Base-by-base conservation (phyloP, 108 stramenopile genomes). In the Skeletonema grethae region DNA sequence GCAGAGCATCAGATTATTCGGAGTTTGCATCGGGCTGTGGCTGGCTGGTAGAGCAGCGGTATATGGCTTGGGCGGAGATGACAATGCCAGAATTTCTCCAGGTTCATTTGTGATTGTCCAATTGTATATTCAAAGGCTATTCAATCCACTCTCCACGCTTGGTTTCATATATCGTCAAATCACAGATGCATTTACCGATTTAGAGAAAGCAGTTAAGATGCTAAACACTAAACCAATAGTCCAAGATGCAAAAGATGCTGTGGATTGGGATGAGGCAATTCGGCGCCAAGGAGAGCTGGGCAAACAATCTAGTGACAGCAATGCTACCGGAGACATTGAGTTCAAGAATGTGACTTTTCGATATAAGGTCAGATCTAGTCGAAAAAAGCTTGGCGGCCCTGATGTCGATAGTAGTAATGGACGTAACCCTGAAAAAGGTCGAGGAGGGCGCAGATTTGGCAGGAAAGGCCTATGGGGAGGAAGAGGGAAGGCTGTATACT, bases 91-190 rank as follows among this genome's bases (percentile, higher is more conserved):
- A 38, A 48, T 82, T 0, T 68, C 72, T 31, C 71, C 82, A 0
- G 83, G 83, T 16, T 76, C 79, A 6, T 80, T 84, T 50, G 79
- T 84, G 1, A 57, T 84, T 6, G 75, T 84, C n/a, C 79, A 84
- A 50, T 36, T 80, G 43, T 80, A 80, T 57, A 80, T 84, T 38
- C 68, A 76, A 10, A 79, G 80, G 41, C 39, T 84, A 16, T 80
- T 80, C 55, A 58, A 76, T 39, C 83, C 83, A 20, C 57, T 84
- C 41, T 77, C 63, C 9, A 56, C 58, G 30, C 34, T 84, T 18
- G 83, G 83, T 5, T 84, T 68, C 28, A 75, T 69, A 28, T 80
- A 80, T 38, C 79, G 79, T 13, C 74, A 79, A 57, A 59, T 84
- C 6, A 75, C 75, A 0, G 73, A 84, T 56, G 73, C 83, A 3